These are phyloP conservation scores for Cercis canadensis DNA, from an alignment of 306 rosid genomes.

Conservation along the genomic window DNA sequence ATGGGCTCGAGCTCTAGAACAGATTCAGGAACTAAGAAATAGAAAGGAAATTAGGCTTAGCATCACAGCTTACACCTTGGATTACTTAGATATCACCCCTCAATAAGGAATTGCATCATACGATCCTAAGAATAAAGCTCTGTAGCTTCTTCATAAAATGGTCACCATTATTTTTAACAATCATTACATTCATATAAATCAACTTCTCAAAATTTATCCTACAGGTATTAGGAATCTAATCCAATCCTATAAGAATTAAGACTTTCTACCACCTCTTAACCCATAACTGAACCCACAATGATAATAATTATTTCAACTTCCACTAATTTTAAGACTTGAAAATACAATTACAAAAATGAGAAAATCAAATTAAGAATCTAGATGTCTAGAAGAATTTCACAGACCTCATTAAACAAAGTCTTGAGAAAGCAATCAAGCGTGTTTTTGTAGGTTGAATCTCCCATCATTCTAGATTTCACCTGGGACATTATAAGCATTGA, in stretches of 20 bases:
- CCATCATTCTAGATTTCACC: slow-evolving; percentile 99
- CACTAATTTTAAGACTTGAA: slow-evolving; percentile 22
- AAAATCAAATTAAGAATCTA: slow-evolving; percentile 25
- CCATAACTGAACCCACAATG: not conserved
- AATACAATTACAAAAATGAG: slow-evolving; percentile 23
- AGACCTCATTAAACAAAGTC: slow-evolving; percentile 84
- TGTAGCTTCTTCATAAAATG: no score
- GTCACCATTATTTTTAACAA: not conserved
- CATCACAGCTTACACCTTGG: no score
- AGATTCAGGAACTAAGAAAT: not conserved
- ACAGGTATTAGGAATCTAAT: not conserved
- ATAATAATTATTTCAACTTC: not conserved
- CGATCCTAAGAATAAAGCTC: not conserved
- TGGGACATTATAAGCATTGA: slow-evolving; percentile 50
- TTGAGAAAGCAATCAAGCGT: slow-evolving; percentile 89
- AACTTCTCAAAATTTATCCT: not conserved
- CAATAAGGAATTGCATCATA: not conserved
- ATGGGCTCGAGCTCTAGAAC: not conserved
- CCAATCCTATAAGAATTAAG: not conserved
- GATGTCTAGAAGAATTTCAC: slow-evolving; percentile 34
- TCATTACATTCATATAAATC: not conserved
- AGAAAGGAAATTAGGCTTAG: not conserved
- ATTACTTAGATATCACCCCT: no score
- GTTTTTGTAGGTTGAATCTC: slow-evolving; percentile 87
- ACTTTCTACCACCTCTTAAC: not conserved